Base-by-base conservation (phyloP, 495 filamentous ascomycete genomes). In the Jackrogersella multiformis region DNA sequence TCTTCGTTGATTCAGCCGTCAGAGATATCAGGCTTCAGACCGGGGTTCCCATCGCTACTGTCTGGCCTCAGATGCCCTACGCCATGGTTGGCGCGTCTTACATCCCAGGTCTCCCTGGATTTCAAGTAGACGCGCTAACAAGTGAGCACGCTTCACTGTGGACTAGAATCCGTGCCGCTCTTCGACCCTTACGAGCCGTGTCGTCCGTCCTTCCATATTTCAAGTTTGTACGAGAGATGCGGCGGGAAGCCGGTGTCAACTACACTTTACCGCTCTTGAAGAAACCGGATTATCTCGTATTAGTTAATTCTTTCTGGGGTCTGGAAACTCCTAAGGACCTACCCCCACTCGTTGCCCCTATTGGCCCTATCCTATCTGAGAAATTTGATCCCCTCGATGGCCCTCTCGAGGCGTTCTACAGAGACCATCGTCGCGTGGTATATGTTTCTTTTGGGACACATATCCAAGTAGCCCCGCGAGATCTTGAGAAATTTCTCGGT, bases 291-390 rank as follows among this genome's bases (percentile, higher is more conserved):
- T 79, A 80, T 57, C 72, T 81, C 4, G 32, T 76, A 1, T 68
- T 81, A 20, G 73, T 81, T 26, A 81, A 80, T 45, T 78, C 77
- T 0, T 80, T 81, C 58, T 76, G 72, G 18, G 79, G 79, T 1
- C 62, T 81, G 5, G 79, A 81, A 36, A 70, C 73, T 7, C 73
- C 78, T 0, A 71, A 72, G 36, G 79, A 81, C 61, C 44, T 80
- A 5, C 79, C 79, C 1, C 78, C 79, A 3, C 52, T 64, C 26
- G 58, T 71, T 38, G 68, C 73, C 8, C 46, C 74, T 4, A 72
- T 80, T 5, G 79, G 79, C 0, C 79, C 79, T 15, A 55, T 81
- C 4, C 59, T 81, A 6, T 45, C 58, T 6, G 74, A 77, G 38
- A 48, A 46, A 1, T 79, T 69, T 23, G 55, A 69, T 8, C 65